Evolutionary conservation across 441 rosid species (phyloP).

Genomic region (Adansonia rubrostipa): DNA sequence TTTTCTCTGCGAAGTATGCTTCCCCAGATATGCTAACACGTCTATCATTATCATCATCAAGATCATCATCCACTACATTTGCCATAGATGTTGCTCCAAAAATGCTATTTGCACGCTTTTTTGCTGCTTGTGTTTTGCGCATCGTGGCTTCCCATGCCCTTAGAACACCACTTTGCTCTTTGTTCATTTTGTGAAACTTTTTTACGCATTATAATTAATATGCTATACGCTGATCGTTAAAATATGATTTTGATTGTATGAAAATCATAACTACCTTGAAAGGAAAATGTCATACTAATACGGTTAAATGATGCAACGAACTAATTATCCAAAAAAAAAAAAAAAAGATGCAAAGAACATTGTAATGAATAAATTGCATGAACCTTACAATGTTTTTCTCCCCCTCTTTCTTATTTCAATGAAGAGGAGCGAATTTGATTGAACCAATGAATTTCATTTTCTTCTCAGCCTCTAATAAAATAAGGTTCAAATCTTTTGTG

Average conservation of each 20-base stretch:
- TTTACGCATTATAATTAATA: background rate
- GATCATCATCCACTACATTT: slow-evolving; percentile 49
- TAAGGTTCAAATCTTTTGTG: no score
- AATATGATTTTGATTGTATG: background rate
- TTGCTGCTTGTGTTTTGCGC: slow-evolving; percentile 27
- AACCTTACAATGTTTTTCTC: background rate
- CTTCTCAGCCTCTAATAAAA: no score
- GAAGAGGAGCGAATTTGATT: no score
- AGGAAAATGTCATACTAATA: background rate
- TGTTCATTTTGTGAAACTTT: slow-evolving; percentile 38
- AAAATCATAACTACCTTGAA: background rate
- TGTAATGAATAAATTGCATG: background rate
- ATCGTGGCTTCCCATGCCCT: slow-evolving; percentile 28
- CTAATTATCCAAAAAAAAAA: background rate
- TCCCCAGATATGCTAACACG: slow-evolving; percentile 36
- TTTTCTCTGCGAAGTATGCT: slow-evolving; percentile 48
- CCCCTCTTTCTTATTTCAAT: no score
- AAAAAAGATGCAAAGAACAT: background rate
- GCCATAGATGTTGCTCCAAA: slow-evolving; percentile 52
- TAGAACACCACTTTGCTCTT: slow-evolving; percentile 31
- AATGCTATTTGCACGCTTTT: slow-evolving; percentile 43
- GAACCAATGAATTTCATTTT: no score
- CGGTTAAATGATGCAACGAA: background rate
- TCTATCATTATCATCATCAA: slow-evolving; percentile 34
- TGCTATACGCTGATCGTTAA: background rate